Evolutionary conservation across 768 basidiomycete genomes (phyloP), one percentile per base, ranked within the genome.

Genomic region (Russula sp.): DNA sequence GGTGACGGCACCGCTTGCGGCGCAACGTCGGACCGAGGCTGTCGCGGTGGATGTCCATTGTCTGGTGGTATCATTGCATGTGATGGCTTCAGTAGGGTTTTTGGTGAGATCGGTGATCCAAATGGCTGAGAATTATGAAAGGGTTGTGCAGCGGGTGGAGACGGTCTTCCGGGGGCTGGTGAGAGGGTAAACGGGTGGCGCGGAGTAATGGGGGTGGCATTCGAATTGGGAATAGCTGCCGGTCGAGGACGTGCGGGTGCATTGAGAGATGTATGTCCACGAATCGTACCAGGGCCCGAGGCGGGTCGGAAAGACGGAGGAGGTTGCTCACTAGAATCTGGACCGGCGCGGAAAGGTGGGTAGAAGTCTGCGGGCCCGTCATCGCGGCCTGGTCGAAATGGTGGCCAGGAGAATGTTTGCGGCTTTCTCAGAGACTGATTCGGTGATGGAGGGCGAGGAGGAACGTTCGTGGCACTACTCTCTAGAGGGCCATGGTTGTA

Each of bases 261-360:
- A 32, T 61, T 49, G 48, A 50, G 56, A 26, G 62, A 49, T 18
- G 40, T 20, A 56, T 56, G 50, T 5, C 28, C 58, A 44, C 34
- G 59, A 3, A 30, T n/a, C n/a, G 16, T n/a, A 61, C 22, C 40
- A 20, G 55, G 32, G 34, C 64, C 49, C 18, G 64, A 34, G 40
- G 40, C 18, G 22, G 60, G 60, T 26, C 64, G 59, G 48, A 57
- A 61, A 22, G 64, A 26, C 44, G 36, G 51, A 26, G 59, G 56
- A 9, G 59, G 64, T 3, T 44, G 64, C 26, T 65, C 64, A 30
- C 55, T 28, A 50, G 56, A 30, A 22, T 60, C 64, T 14, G 67
- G 64, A 13, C 65, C 59, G 13, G 64, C 59, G 14, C 64, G 64
- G 59, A 66, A 66, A 32, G 67, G 67, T 5, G 67, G 64, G 32